Percentiles rank a stretch among this genome's conserved stretches.
These are phyloP conservation scores for Trametopsis cervina DNA, from an alignment of 768 basidiomycete genomes.

Conservation along the genomic window DNA sequence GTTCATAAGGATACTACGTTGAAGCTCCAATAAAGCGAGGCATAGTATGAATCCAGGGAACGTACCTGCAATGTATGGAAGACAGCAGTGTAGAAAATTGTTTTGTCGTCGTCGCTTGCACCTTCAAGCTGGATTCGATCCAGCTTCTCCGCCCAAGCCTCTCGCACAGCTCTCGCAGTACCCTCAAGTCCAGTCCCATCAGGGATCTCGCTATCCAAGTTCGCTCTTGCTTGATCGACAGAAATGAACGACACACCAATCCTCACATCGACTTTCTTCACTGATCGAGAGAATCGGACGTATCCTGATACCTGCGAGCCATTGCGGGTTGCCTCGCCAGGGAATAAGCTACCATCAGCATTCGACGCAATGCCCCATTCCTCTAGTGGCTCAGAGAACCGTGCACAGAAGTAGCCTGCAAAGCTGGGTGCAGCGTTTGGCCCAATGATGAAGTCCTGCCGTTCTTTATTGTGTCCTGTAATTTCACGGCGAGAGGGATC, in stretches of 20 bases:
- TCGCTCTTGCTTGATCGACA: conserved; percentile 44
- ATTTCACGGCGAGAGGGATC: conserved; percentile 40
- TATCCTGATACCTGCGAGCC: conserved; percentile 49
- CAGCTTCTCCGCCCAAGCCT: conserved; percentile 35
- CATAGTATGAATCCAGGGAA: no score
- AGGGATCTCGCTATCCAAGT: conserved; percentile 33
- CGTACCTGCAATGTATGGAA: conserved; percentile 55
- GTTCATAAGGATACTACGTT: conserved; percentile 71
- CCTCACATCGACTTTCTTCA: conserved; percentile 41
- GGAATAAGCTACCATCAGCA: conserved; percentile 24
- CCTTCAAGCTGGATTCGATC: conserved; percentile 31
- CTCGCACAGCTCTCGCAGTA: conserved; percentile 29
- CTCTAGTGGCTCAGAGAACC: conserved; percentile 41
- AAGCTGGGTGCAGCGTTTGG: conserved; percentile 33
- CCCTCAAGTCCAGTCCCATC: conserved; percentile 31
- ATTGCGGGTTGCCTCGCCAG: conserved; percentile 23
- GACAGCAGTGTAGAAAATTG: conserved; percentile 50
- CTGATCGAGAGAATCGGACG: conserved; percentile 31
- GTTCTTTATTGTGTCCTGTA: conserved; percentile 57
- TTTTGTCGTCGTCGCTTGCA: conserved; percentile 25
- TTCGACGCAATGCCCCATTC: conserved; percentile 46
- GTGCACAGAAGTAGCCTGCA: conserved; percentile 49
- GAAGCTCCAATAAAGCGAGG: background rate
- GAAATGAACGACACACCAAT: conserved; percentile 75
- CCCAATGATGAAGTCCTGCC: conserved; percentile 65